phyloP scores from a whole-genome alignment of 768 basidiomycete species.

The Tricholoma matsutake region DNA sequence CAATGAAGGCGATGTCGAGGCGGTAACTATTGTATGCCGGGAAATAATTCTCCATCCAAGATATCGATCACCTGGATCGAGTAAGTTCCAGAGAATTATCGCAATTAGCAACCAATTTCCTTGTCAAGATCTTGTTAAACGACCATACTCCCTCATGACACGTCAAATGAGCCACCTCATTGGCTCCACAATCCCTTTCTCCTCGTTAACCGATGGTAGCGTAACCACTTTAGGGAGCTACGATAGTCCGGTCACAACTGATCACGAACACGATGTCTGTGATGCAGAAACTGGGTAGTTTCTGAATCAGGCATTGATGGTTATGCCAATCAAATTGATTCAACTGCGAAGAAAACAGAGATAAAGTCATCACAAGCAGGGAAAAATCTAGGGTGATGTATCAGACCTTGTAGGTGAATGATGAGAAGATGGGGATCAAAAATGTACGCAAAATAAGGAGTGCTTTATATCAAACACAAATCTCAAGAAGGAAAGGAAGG shows the following conservation, averaged over 20 bases:
- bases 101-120: not conserved
- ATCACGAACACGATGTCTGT: not conserved
- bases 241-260: not conserved
- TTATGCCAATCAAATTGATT: not conserved
- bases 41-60: not conserved
- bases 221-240: not conserved
- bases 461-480: not conserved
- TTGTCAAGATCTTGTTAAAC: not conserved
- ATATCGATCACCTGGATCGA: conserved; percentile 21
- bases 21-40: not conserved
- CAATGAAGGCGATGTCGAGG: conserved; percentile 6
- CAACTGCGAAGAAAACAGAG: not conserved
- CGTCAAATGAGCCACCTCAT: not conserved
- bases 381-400: not conserved
- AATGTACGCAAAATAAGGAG: not conserved
- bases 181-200: not conserved
- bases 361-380: not conserved
- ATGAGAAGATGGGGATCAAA: not conserved
- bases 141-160: not conserved
- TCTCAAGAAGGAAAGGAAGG: not conserved
- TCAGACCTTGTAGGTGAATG: conserved; percentile 1
- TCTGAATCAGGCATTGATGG: not conserved
- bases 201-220: not conserved
- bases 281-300: not conserved
- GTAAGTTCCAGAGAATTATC: not conserved